These are phyloP conservation scores for Trichoderma lentiforme DNA, from an alignment of 2,329 filamentous ascomycete species.

Conservation along the genomic window DNA sequence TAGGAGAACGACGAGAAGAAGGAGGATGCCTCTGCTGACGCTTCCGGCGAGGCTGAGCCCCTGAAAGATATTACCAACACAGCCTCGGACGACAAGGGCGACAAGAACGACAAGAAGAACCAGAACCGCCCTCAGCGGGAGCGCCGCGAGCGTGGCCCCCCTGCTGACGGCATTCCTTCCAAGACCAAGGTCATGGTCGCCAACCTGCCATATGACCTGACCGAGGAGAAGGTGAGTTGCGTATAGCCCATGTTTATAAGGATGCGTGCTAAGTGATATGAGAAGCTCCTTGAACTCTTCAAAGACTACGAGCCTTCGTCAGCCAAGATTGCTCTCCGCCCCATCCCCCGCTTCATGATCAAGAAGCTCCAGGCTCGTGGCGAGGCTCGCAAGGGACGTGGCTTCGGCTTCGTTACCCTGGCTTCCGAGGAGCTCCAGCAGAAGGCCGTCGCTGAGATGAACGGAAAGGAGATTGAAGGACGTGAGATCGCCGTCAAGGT, in stretches of 20 bases:
- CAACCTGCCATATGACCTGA: constrained; percentile 97
- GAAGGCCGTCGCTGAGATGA: constrained; percentile 97
- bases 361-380: constrained; percentile 99
- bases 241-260: background rate
- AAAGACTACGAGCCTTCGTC: constrained; percentile 85
- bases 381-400: constrained; percentile 97
- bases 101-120: constrained; percentile 32
- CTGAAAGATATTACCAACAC: constrained; percentile 61
- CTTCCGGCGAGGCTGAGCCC: constrained; percentile 51
- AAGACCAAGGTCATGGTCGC: constrained; percentile 99
- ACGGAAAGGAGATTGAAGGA: constrained; percentile 98
- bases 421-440: constrained; percentile 93
- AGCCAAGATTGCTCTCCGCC: constrained; percentile 97
- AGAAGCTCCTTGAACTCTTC: constrained; percentile 95
- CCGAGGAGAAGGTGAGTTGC: constrained; percentile 81
- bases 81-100: constrained; percentile 48
- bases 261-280: background rate
- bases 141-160: constrained; percentile 82
- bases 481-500: constrained; percentile 99
- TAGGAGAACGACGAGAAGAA: constrained; percentile 44
- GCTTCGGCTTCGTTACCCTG: constrained; percentile 96
- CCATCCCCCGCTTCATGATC: constrained; percentile 99
- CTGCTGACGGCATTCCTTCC: constrained; percentile 94
- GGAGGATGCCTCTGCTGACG: constrained; percentile 38
- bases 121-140: constrained; percentile 56